These are phyloP conservation scores for Lachancea meyersii DNA, from an alignment of 805 yeast species.

Conservation along the genomic window DNA sequence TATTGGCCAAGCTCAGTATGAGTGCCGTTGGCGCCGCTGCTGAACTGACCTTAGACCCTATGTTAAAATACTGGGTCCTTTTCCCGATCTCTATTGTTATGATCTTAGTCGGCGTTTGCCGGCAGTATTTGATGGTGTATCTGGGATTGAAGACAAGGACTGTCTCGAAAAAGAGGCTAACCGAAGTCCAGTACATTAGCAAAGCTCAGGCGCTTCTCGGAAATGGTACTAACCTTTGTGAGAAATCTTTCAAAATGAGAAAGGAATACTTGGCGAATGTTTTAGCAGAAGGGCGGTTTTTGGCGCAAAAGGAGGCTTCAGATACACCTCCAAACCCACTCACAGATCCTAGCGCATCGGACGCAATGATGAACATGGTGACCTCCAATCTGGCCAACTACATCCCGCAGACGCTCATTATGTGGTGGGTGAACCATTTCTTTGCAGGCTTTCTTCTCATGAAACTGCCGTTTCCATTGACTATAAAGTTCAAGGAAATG, in stretches of 20 bases:
- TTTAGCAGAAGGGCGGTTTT: slow-evolving; percentile 48
- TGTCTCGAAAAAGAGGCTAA: slow-evolving; percentile 43
- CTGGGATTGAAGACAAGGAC: slow-evolving; percentile 54
- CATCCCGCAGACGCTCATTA: slow-evolving; percentile 85
- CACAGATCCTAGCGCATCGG: slow-evolving; percentile 63
- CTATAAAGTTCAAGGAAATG: slow-evolving; percentile 86
- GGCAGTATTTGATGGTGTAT: slow-evolving; percentile 60
- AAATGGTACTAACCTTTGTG: slow-evolving; percentile 48
- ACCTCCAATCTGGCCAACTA: slow-evolving; percentile 77
- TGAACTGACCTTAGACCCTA: slow-evolving; percentile 69
- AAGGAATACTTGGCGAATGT: slow-evolving; percentile 42
- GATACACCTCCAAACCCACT: slow-evolving; percentile 50
- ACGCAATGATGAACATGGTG: slow-evolving; percentile 67
- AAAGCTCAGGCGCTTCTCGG: slow-evolving; percentile 53
- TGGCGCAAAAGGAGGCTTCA: slow-evolving; percentile 39
- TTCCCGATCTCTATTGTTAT: slow-evolving; percentile 84
- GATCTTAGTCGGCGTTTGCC: slow-evolving; percentile 77
- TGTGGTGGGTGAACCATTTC: slow-evolving; percentile 95
- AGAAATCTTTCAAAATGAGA: slow-evolving; percentile 47
- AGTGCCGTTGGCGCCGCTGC: slow-evolving; percentile 34
- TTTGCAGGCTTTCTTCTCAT: slow-evolving; percentile 86
- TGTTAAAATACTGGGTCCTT: slow-evolving; percentile 81
- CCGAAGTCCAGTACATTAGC: slow-evolving; percentile 59
- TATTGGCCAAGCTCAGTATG: slow-evolving; percentile 5
- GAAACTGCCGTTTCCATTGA: slow-evolving; percentile 87